phyloP scores from a whole-genome alignment of 108 stramenopile species.

The Asterionellopsis glacialis region DNA sequence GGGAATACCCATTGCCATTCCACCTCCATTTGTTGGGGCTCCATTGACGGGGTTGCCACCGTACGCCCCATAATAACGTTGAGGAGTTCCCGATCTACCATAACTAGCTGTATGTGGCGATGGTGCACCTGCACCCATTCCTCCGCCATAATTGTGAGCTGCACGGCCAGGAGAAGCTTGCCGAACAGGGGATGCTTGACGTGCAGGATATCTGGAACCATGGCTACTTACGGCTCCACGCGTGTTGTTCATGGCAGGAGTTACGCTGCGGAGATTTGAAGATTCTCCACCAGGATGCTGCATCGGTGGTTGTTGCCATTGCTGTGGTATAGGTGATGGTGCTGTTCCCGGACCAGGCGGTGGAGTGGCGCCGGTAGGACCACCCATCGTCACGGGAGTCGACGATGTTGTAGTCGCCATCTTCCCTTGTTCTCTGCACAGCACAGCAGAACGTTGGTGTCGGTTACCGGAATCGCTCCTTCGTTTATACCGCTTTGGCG shows the following conservation, averaged over 20 bases:
- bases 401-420: too few species aligned
- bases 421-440: too few species aligned
- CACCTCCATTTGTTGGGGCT: background rate
- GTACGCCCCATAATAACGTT: constrained; percentile 10
- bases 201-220: background rate
- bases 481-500: too few species aligned
- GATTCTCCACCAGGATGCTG: background rate
- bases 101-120: constrained; percentile 9
- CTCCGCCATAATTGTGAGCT: too few species aligned
- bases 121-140: constrained; percentile 6
- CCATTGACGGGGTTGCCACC: background rate
- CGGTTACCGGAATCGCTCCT: too few species aligned
- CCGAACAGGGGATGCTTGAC: background rate
- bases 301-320: constrained; percentile 3
- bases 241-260: constrained; percentile 42
- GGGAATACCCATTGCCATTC: too few species aligned
- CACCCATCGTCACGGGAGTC: too few species aligned
- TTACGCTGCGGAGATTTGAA: constrained; percentile 27
- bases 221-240: constrained; percentile 19
- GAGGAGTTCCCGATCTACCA: constrained; percentile 13
- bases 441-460: too few species aligned
- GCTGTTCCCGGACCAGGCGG: background rate
- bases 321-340: background rate
- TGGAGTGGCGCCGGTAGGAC: too few species aligned
- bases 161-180: constrained; percentile 8